A percentile compares a stretch with the other conserved stretches of the same genome.
Evolutionary conservation across 2,329 filamentous ascomycete genomes (phyloP).

Genomic region (Exophiala oligosperma): DNA sequence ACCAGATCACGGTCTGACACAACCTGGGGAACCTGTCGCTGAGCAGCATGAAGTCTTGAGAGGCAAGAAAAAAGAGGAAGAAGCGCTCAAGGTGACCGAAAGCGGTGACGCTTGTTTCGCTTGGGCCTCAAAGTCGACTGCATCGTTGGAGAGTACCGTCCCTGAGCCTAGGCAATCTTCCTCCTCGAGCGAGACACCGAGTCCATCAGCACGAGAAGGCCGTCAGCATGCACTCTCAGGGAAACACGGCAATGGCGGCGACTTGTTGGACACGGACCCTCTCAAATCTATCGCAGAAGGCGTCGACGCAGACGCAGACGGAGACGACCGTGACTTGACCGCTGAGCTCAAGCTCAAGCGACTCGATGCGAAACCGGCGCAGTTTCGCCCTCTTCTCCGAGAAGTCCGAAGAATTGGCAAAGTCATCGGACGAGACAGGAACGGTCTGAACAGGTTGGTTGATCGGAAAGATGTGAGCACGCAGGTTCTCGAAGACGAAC

Average conservation of each 20-base stretch:
- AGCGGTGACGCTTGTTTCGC: background rate
- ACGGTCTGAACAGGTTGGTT: conserved; percentile 1
- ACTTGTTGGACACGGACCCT: too few relatives aligned
- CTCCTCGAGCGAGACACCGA: too few relatives aligned
- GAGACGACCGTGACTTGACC: background rate
- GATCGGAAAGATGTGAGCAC: conserved; percentile 7
- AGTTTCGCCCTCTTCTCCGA: conserved; percentile 3
- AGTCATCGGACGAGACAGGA: background rate
- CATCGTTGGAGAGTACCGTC: too few relatives aligned
- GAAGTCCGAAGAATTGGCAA: background rate
- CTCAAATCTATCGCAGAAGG: too few relatives aligned
- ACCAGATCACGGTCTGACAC: background rate
- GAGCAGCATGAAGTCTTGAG: background rate
- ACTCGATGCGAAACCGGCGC: background rate
- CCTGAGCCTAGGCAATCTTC: too few relatives aligned
- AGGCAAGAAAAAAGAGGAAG: background rate
- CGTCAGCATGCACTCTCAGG: too few relatives aligned
- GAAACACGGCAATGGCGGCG: too few relatives aligned
- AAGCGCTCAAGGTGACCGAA: background rate
- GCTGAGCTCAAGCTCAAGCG: background rate
- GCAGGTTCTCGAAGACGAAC: conserved; percentile 22
- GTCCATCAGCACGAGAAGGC: too few relatives aligned
- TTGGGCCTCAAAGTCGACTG: too few relatives aligned
- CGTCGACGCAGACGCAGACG: too few relatives aligned
- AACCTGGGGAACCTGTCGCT: background rate